phyloP scores from a whole-genome alignment of 768 basidiomycete genomes.

The Tulasnella sp. region DNA sequence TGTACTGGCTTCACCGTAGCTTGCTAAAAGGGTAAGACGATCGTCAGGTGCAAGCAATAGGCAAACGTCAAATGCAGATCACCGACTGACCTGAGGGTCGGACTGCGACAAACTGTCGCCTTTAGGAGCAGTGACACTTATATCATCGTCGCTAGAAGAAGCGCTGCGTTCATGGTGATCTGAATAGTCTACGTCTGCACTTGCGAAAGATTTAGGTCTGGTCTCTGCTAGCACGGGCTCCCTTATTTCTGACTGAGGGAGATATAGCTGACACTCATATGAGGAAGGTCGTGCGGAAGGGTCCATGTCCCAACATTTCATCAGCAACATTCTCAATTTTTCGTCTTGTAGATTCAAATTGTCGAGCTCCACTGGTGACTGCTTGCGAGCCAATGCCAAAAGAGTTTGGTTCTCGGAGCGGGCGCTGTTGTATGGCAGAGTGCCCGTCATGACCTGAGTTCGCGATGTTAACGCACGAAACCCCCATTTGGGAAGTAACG shows the following conservation, averaged over 20 bases:
- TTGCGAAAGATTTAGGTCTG: too few species aligned
- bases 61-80: background rate
- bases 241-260: background rate
- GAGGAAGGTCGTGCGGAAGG: background rate
- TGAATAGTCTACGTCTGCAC: too few species aligned
- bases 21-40: background rate
- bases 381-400: background rate
- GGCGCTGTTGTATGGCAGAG: background rate
- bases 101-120: conserved; percentile 14
- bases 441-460: background rate
- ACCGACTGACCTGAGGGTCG: background rate
- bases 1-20: background rate
- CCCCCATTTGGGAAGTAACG: background rate
- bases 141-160: too few species aligned
- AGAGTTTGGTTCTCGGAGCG: background rate
- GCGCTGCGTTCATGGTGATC: too few species aligned
- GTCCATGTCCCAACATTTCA: background rate
- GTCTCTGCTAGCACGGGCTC: too few species aligned
- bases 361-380: background rate
- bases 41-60: background rate
- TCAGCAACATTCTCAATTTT: background rate
- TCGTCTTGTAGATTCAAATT: background rate
- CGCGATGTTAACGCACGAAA: background rate
- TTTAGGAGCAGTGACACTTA: background rate
- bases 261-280: background rate